These are phyloP conservation scores for Pleurotus cornucopiae DNA, from an alignment of 768 basidiomycete species.

Conservation along the genomic window DNA sequence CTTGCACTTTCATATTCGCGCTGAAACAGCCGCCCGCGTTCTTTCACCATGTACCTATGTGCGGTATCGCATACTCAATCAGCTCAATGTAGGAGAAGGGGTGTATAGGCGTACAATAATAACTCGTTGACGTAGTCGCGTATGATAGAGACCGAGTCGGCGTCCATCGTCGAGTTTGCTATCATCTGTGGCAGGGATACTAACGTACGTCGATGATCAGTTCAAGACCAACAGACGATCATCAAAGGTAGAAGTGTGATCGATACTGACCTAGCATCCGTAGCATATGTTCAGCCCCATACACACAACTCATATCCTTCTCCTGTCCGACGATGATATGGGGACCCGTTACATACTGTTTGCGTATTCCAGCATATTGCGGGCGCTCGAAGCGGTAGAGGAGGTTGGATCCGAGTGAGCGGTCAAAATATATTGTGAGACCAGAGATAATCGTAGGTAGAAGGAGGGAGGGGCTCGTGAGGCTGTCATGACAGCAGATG, in stretches of 20 bases:
- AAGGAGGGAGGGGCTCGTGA: slow-evolving; percentile 66
- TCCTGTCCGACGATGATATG: slow-evolving; percentile 65
- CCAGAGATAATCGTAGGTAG: slow-evolving; percentile 82
- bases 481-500: slow-evolving; percentile 27
- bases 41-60: slow-evolving; percentile 72
- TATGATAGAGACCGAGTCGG: slow-evolving; percentile 77
- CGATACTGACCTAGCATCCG: slow-evolving; percentile 77
- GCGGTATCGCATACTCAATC: background rate
- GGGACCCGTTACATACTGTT: slow-evolving; percentile 67
- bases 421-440: slow-evolving; percentile 89
- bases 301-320: slow-evolving; percentile 85
- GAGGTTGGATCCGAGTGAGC: slow-evolving; percentile 82
- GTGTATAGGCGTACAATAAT: slow-evolving; percentile 49
- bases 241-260: background rate
- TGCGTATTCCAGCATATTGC: slow-evolving; percentile 81
- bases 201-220: slow-evolving; percentile 25
- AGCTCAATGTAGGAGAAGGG: background rate
- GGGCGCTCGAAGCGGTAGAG: slow-evolving; percentile 94
- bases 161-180: slow-evolving; percentile 83
- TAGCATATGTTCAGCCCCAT: slow-evolving; percentile 92
- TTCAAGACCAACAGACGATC: background rate
- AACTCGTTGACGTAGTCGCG: slow-evolving; percentile 90
- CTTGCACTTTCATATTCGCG: slow-evolving; percentile 76
- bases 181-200: slow-evolving; percentile 93
- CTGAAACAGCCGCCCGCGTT: slow-evolving; percentile 70